Conservation (phyloP, 2,329 filamentous ascomycete species). For the Aspergillus persii region DNA sequence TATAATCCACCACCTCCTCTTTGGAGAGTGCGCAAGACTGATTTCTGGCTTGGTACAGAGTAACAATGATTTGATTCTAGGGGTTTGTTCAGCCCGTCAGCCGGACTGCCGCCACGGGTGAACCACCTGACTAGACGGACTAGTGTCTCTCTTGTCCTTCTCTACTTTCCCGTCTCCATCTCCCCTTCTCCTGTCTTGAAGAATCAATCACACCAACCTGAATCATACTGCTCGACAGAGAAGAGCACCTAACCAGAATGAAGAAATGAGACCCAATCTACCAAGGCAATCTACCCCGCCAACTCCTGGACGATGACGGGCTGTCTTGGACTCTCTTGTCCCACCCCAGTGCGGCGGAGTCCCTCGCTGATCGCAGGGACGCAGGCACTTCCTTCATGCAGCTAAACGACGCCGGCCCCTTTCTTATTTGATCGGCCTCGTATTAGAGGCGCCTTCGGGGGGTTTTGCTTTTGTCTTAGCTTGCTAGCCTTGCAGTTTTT, state of each 20-base stretch:
- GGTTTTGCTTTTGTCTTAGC: constrained; percentile 3
- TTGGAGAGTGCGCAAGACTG: background rate
- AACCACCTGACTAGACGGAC: background rate
- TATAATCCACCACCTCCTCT: constrained; percentile 5
- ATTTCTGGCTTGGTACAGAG: too few species aligned
- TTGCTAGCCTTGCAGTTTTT: background rate
- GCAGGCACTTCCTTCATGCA: background rate
- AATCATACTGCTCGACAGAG: too few species aligned
- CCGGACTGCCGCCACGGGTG: background rate
- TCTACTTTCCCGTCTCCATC: background rate
- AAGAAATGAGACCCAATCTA: background rate
- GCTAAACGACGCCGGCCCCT: constrained; percentile 1
- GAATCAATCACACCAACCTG: too few species aligned
- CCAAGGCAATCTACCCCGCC: background rate
- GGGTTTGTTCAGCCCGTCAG: background rate
- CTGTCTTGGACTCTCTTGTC: background rate
- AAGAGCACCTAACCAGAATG: background rate
- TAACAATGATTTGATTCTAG: too few species aligned
- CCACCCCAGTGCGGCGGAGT: background rate
- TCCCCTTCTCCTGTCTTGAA: too few species aligned
- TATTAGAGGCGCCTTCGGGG: constrained; percentile 1
- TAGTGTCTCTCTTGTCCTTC: background rate
- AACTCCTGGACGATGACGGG: background rate
- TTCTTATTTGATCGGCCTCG: constrained; percentile 11
- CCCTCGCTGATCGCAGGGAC: background rate